Conservation (phyloP, 257 asterid genomes). For the Forsythia suspensa region DNA sequence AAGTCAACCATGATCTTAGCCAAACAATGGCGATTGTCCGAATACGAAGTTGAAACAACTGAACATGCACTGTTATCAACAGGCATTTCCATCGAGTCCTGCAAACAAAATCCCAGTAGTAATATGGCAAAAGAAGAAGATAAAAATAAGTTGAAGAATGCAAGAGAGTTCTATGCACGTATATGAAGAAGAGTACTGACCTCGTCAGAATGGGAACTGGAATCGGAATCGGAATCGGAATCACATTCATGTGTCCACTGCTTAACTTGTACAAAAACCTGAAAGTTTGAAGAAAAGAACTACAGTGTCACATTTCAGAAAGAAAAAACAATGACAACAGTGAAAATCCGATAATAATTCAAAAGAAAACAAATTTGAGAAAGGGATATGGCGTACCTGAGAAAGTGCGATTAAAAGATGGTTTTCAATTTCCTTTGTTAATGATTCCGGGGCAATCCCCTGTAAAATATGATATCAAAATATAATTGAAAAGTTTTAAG, state of each 20-base stretch:
- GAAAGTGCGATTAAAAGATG: slow-evolving; percentile 67
- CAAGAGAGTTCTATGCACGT: background rate
- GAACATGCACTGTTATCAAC: slow-evolving; percentile 23
- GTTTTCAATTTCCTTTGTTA: slow-evolving; percentile 50
- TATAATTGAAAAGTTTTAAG: background rate
- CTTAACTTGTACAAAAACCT: slow-evolving; percentile 64
- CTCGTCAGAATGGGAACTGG: slow-evolving; percentile 37
- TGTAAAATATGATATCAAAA: slow-evolving; percentile 23
- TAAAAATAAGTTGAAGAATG: background rate
- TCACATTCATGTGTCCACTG: slow-evolving; percentile 52
- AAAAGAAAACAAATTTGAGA: background rate
- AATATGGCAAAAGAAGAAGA: background rate
- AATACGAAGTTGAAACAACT: slow-evolving; percentile 22
- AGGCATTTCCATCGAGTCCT: slow-evolving; percentile 42
- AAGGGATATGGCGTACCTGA: slow-evolving; percentile 36
- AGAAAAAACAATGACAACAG: too few species aligned
- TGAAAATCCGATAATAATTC: too few species aligned
- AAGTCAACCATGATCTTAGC: slow-evolving; percentile 42
- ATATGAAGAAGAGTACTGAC: slow-evolving; percentile 30
- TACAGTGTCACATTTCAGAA: background rate
- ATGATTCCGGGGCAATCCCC: slow-evolving; percentile 38
- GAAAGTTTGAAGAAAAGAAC: slow-evolving; percentile 6
- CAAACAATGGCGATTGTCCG: slow-evolving; percentile 46
- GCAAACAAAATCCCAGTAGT: slow-evolving; percentile 18
- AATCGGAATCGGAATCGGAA: slow-evolving; percentile 42